phyloP scores from a whole-genome alignment of 1,139 yeast species.

The Suhomyces coccinellae region DNA sequence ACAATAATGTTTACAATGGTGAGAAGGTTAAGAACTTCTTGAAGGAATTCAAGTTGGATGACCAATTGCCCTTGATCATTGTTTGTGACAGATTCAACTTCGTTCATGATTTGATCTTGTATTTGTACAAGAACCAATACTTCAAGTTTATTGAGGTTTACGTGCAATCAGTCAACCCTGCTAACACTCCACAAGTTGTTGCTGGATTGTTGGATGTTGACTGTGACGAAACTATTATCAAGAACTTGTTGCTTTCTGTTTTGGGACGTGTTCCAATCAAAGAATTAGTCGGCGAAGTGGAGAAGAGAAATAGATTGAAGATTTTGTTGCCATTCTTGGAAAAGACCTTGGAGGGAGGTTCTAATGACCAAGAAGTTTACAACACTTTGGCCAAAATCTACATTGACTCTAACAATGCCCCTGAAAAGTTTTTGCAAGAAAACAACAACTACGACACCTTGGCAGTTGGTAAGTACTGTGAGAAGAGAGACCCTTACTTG shows the following conservation, averaged over 20 bases:
- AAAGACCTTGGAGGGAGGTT: conserved; percentile 82
- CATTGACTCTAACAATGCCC: conserved; percentile 95
- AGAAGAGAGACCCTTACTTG: conserved; percentile 96
- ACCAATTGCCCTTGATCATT: conserved; percentile 93
- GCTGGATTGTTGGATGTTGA: conserved; percentile 97
- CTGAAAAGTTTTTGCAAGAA: conserved; percentile 93
- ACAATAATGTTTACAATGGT: conserved; percentile 91
- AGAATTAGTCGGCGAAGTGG: conserved; percentile 90
- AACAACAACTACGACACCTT: conserved; percentile 86
- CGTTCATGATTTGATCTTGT: conserved; percentile 90
- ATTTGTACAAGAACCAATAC: conserved; percentile 91
- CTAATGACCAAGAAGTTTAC: conserved; percentile 87
- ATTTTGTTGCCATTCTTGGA: conserved; percentile 90
- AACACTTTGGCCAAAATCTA: conserved; percentile 96
- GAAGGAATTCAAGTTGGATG: conserved; percentile 91
- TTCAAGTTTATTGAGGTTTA: conserved; percentile 96
- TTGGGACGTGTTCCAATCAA: conserved; percentile 93
- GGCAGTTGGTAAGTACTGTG: conserved; percentile 97
- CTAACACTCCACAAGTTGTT: conserved; percentile 93
- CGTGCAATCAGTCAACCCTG: conserved; percentile 95
- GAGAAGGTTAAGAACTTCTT: conserved; percentile 96
- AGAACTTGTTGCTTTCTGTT: conserved; percentile 78
- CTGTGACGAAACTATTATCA: conserved; percentile 89
- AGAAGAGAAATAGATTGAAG: conserved; percentile 92
- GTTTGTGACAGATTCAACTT: conserved; percentile 92